Evolutionary conservation across 2,329 filamentous ascomycete genomes (phyloP).

Genomic region (Epichloe aotearoae): DNA sequence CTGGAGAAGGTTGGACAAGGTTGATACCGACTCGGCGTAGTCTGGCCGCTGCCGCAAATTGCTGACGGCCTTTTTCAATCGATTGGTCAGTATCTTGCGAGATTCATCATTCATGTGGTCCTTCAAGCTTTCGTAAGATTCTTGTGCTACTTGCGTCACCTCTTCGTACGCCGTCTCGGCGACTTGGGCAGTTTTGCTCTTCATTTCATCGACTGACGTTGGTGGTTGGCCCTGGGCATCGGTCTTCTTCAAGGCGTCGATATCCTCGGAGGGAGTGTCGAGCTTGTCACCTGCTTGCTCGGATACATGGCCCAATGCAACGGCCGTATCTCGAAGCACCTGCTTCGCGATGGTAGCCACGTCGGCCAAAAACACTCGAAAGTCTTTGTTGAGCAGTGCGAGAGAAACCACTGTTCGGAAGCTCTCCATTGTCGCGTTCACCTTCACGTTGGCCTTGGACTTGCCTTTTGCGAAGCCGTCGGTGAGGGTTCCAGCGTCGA

Average conservation of each 20-base stretch:
- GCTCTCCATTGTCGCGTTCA: constrained; percentile 51
- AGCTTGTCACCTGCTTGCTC: constrained; percentile 60
- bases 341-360: constrained; percentile 66
- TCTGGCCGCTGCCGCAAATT: constrained; percentile 65
- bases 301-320: constrained; percentile 63
- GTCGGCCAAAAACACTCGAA: constrained; percentile 74
- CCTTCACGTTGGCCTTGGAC: constrained; percentile 19
- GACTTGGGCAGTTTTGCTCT: constrained; percentile 41
- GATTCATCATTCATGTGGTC: constrained; percentile 64
- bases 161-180: constrained; percentile 18
- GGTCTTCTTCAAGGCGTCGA: constrained; percentile 30
- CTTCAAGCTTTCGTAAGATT: constrained; percentile 50
- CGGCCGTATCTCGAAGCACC: constrained; percentile 76
- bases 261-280: constrained; percentile 51
- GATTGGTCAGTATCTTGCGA: constrained; percentile 56
- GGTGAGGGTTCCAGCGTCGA: constrained; percentile 18
- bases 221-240: constrained; percentile 16
- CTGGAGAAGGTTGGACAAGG: constrained; percentile 59
- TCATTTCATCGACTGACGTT: constrained; percentile 51
- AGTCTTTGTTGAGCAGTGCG: constrained; percentile 82
- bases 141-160: constrained; percentile 28
- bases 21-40: constrained; percentile 78
- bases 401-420: constrained; percentile 71
- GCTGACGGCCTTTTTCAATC: constrained; percentile 62
- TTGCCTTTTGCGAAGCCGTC: constrained; percentile 16